A percentile compares a stretch with the other conserved stretches of the same genome.
Conservation (phyloP, 805 yeast genomes). For the Lipomyces anomalus region DNA sequence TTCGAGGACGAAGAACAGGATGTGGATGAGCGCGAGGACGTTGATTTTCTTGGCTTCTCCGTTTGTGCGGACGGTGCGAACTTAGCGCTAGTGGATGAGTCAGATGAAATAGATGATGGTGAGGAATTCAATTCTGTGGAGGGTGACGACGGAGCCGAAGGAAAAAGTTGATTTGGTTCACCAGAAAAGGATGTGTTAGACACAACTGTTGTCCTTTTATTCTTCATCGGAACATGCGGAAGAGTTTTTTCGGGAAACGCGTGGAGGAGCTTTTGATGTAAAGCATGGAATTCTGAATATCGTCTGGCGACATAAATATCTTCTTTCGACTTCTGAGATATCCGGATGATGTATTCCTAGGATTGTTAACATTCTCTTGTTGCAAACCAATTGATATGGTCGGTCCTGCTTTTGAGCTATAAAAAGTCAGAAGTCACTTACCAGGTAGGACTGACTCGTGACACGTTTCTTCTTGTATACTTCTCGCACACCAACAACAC, state of each 20-base stretch:
- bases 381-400: not conserved
- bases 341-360: conserved; percentile 45
- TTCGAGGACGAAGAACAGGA: not conserved
- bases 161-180: not conserved
- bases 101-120: not conserved
- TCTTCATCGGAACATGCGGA: conserved; percentile 54
- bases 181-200: not conserved
- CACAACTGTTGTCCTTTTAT: conserved; percentile 29
- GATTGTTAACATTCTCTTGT: not conserved
- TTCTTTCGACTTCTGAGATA: conserved; percentile 34
- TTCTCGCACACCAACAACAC: conserved; percentile 60
- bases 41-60: too few relatives aligned
- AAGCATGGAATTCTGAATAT: conserved; percentile 60
- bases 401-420: not conserved
- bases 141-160: conserved; percentile 12
- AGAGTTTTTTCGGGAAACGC: conserved; percentile 66
- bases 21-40: too few relatives aligned
- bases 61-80: not conserved
- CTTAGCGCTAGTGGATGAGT: too few relatives aligned
- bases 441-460: conserved; percentile 14
- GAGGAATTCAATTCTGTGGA: too few relatives aligned
- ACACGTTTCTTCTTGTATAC: conserved; percentile 17
- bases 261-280: conserved; percentile 39
- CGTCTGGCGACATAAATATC: conserved; percentile 51
- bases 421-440: conserved; percentile 3